Percentiles rank a stretch among this genome's conserved stretches.
phyloP scores from a whole-genome alignment of 2,329 filamentous ascomycete genomes.

The Fusarium beomiforme region DNA sequence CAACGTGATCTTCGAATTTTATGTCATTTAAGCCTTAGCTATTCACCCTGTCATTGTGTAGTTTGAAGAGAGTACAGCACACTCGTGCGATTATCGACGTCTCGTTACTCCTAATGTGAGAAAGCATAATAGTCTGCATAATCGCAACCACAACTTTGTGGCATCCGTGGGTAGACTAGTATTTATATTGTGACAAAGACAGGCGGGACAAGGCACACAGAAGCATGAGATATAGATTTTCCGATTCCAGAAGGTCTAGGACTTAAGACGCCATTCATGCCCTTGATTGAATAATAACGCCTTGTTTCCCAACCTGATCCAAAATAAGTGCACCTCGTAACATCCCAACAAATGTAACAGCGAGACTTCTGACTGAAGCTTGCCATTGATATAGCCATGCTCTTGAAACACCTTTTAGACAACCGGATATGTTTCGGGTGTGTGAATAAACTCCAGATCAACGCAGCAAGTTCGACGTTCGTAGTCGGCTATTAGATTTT shows the following conservation, averaged over 20 bases:
- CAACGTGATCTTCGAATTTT: not conserved
- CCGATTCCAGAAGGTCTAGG: conserved; percentile 21
- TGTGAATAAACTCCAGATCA: not conserved
- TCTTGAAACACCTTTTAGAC: not conserved
- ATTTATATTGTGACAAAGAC: not conserved
- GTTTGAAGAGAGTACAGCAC: not conserved
- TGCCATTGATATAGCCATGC: not conserved
- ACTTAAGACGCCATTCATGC: conserved; percentile 22
- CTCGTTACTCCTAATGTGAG: not conserved
- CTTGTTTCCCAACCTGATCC: conserved; percentile 6
- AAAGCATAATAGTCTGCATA: not conserved
- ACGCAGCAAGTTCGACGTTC: not conserved
- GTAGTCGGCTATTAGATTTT: conserved; percentile 11
- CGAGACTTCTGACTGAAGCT: not conserved
- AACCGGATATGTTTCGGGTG: not conserved
- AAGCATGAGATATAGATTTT: conserved; percentile 11
- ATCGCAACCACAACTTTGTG: conserved; percentile 24
- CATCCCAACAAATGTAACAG: not conserved
- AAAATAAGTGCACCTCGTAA: conserved; percentile 10
- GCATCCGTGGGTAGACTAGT: not conserved
- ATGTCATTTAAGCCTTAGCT: not conserved
- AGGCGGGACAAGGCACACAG: not conserved
- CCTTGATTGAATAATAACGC: conserved; percentile 23
- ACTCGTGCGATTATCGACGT: not conserved
- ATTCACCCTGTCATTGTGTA: not conserved